These are phyloP conservation scores for Meyerozyma smithsonii DNA, from an alignment of 1,139 yeast species.

Conservation along the genomic window DNA sequence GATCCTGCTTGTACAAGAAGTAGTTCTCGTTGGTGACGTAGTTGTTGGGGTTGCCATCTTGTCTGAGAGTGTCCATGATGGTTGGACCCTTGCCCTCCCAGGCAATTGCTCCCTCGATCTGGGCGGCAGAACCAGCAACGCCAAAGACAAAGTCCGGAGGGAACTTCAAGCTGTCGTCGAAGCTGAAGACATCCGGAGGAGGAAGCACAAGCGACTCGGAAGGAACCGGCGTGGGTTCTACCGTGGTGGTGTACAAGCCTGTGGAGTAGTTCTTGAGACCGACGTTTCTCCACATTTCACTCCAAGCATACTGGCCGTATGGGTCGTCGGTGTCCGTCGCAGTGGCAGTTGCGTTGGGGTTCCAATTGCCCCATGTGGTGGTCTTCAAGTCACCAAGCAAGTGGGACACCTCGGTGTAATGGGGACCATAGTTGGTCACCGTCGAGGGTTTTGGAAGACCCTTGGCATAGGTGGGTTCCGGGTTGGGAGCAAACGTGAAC, in stretches of 20 bases:
- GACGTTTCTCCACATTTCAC: slow-evolving; percentile 16
- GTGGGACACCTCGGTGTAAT: slow-evolving; percentile 11
- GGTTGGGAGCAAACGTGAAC: slow-evolving; percentile 1
- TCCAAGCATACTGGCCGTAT: slow-evolving; percentile 21
- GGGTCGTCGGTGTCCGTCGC: slow-evolving; percentile 17
- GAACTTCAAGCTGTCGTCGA: slow-evolving; percentile 14
- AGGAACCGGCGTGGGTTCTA: slow-evolving; percentile 20
- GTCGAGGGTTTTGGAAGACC: slow-evolving; percentile 7
- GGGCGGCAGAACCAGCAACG: slow-evolving; percentile 25
- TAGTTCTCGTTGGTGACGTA: slow-evolving; percentile 30
- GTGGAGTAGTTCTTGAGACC: slow-evolving; percentile 14
- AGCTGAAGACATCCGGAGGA: slow-evolving; percentile 16
- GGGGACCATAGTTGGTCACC: slow-evolving; percentile 11
- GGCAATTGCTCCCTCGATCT: slow-evolving; percentile 32
- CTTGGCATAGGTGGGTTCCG: slow-evolving; percentile 12
- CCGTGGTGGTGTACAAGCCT: slow-evolving; percentile 16
- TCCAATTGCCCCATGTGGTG: slow-evolving; percentile 16
- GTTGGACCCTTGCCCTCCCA: slow-evolving; percentile 32
- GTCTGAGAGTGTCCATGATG: slow-evolving; percentile 18
- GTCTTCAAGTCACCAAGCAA: slow-evolving; percentile 11
- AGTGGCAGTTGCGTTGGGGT: slow-evolving; percentile 12
- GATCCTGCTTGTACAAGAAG: slow-evolving; percentile 29
- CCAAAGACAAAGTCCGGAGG: slow-evolving; percentile 19
- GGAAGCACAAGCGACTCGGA: slow-evolving; percentile 16
- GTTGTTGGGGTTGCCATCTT: slow-evolving; percentile 11